Evolutionary conservation across 2,329 filamentous ascomycete species (phyloP).

Genomic region (Alternaria infectoria): DNA sequence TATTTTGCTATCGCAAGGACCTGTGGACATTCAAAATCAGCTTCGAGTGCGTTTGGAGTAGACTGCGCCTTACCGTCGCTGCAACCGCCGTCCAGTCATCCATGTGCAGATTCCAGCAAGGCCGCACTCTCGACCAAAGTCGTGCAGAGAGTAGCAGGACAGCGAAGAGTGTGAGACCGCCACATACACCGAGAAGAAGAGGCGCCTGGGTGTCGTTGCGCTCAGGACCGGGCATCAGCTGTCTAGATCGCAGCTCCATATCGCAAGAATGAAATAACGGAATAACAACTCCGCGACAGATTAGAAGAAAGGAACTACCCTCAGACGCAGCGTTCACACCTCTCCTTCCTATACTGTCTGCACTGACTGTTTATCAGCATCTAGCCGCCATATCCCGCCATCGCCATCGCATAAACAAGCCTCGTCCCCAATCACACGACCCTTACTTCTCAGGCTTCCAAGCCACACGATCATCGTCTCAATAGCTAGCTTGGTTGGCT

Average conservation of each 20-base stretch:
- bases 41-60: not conserved
- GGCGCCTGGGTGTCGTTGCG: constrained; percentile 26
- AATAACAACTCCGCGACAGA: not conserved
- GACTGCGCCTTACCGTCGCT: constrained; percentile 21
- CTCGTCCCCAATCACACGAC: not conserved
- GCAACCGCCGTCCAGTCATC: constrained; percentile 31
- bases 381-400: not conserved
- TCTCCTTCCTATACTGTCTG: not conserved
- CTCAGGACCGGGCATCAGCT: not conserved
- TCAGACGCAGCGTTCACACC: not conserved
- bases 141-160: constrained; percentile 25
- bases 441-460: not conserved
- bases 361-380: not conserved
- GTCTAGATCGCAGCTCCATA: not conserved
- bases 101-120: constrained; percentile 14
- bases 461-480: not conserved
- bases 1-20: constrained; percentile 28
- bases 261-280: not conserved
- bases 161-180: constrained; percentile 22
- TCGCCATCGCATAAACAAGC: not conserved
- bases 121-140: constrained; percentile 25
- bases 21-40: constrained; percentile 3
- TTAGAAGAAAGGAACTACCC: not conserved
- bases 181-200: constrained; percentile 28
- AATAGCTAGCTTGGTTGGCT: not conserved